Evolutionary conservation across 2,329 filamentous ascomycete species (phyloP).

Genomic region (Epichloe baconii): DNA sequence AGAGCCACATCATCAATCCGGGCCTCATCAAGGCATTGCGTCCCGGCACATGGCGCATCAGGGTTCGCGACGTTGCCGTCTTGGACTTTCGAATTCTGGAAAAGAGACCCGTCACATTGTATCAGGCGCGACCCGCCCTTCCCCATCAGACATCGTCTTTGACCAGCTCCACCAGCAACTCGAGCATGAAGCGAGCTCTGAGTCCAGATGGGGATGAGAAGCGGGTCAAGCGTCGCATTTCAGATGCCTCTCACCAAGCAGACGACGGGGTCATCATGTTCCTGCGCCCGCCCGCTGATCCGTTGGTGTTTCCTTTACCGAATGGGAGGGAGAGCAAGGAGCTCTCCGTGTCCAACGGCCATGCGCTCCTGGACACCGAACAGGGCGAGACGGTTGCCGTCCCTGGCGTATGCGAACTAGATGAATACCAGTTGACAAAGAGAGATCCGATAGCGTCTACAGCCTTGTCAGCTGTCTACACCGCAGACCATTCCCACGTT

Average conservation of each 20-base stretch:
- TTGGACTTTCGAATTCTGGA: constrained; percentile 46
- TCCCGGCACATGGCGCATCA: constrained; percentile 45
- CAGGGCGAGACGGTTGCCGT: constrained; percentile 36
- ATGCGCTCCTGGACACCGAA: constrained; percentile 38
- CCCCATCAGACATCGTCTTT: constrained; percentile 17
- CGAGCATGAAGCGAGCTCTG: constrained; percentile 39
- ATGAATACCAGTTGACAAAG: constrained; percentile 42
- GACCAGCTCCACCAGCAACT: constrained; percentile 22
- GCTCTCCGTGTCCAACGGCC: constrained; percentile 30
- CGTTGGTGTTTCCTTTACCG: constrained; percentile 38
- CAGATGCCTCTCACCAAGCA: constrained; percentile 16
- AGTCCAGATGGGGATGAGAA: constrained; percentile 30
- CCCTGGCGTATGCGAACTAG: constrained; percentile 35
- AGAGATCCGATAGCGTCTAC: constrained; percentile 43
- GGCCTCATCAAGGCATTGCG: constrained; percentile 31
- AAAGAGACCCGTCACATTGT: constrained; percentile 34
- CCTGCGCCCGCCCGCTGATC: constrained; percentile 34
- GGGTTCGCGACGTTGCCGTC: constrained; percentile 33
- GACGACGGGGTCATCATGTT: constrained; percentile 44
- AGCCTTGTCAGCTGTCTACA: constrained; percentile 42
- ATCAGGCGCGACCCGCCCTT: constrained; percentile 18
- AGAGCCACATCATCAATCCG: constrained; percentile 31
- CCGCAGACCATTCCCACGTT: constrained; percentile 37
- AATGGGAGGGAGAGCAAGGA: constrained; percentile 33
- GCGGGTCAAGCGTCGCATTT: constrained; percentile 30